Base-by-base conservation (phyloP, 495 filamentous ascomycete species). In the Trichoderma gamsii region DNA sequence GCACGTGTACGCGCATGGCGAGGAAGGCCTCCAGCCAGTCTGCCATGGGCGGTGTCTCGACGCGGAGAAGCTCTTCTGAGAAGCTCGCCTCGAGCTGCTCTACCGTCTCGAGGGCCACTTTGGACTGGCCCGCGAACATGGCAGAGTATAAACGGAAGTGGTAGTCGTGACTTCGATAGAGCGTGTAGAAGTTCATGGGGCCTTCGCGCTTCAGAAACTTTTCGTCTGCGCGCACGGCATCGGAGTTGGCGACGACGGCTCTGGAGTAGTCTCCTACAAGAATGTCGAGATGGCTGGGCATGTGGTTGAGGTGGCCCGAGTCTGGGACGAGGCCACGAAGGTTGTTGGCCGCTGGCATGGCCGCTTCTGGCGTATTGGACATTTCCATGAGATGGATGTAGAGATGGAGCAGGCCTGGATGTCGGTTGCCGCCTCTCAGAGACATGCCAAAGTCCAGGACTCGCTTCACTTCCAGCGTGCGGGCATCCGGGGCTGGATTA, bases 341-440 rank as follows among this genome's bases (percentile, higher is more conserved):
- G 52, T 80, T 78, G 67, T 89, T 84, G 0, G 88, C 87, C 7
- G 79, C 79, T 2, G 75, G 74, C 3, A 90, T 74, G 0, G 85
- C 88, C 6, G 70, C 73, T 67, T 90, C 88, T 0, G 89, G 89
- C 1, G 80, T 80, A 0, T 74, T 69, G 3, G 87, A 90, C 88
- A 90, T 90, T 72, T 92, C 88, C 85, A 89, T 89, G 16, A 90
- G 79, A 71, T 92, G 89, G 66, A 90, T 90, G 69, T 90, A 90
- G 2, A 89, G 74, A 72, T 91, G 89, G 27, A 91, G 72, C 3
- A 91, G 74, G 2, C 88, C 89, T 0, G 89, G 87, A 68, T 90
- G 86, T n/a, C 78, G 78, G 5, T 29, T 46, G n/a, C 65, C 65
- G 41, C 77, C 79, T 8, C 80, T 72, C 7, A 72, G 72, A 2